phyloP scores from a whole-genome alignment of 2,329 filamentous ascomycete genomes.

The Clarireedia homoeocarpa region DNA sequence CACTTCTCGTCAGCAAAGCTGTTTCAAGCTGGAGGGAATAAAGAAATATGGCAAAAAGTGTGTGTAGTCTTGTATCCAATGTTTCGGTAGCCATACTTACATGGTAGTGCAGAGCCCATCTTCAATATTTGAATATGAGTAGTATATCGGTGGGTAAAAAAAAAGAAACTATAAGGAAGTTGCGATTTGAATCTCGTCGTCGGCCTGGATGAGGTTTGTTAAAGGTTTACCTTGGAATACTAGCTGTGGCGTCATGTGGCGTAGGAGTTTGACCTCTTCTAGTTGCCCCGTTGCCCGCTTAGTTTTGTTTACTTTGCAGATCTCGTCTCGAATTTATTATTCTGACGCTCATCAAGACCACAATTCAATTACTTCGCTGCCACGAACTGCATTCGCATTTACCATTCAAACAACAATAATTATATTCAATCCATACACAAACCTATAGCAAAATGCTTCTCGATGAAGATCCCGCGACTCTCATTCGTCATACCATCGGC shows the following conservation, averaged over 20 bases:
- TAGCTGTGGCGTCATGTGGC: conserved; percentile 13
- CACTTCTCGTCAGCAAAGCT: conserved; percentile 24
- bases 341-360: neutral
- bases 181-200: conserved; percentile 12
- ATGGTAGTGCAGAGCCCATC: conserved; percentile 30
- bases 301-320: conserved; percentile 4
- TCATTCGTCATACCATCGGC: conserved; percentile 82
- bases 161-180: conserved; percentile 9
- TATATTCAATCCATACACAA: neutral
- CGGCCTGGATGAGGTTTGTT: conserved; percentile 2
- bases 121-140: conserved; percentile 7
- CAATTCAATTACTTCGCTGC: neutral
- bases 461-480: conserved; percentile 82
- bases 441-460: conserved; percentile 65
- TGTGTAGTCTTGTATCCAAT: conserved; percentile 23
- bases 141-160: neutral
- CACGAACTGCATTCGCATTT: neutral
- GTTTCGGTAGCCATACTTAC: conserved; percentile 27
- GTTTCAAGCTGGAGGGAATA: conserved; percentile 22
- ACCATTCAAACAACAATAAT: neutral
- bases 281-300: conserved; percentile 1
- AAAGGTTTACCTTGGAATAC: conserved; percentile 6
- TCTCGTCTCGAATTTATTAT: neutral
- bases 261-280: neutral
- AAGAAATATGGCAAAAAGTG: conserved; percentile 19